phyloP scores from a whole-genome alignment of 352 stramenopile genomes.

The Globisporangium viniferum region DNA sequence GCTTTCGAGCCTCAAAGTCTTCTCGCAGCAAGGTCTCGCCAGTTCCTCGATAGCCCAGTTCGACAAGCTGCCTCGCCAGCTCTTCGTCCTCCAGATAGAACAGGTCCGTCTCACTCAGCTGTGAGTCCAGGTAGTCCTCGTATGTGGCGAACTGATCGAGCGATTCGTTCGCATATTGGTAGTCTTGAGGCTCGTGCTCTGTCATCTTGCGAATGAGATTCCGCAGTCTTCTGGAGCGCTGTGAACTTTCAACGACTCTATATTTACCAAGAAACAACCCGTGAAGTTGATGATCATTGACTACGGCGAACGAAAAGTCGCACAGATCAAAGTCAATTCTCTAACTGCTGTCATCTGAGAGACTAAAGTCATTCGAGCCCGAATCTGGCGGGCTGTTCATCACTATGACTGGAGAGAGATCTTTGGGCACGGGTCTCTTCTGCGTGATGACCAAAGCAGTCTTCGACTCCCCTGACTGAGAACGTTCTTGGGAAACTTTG shows the following conservation, averaged over 20 bases:
- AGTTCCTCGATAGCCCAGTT: slow-evolving; percentile 92
- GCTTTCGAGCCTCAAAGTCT: slow-evolving; percentile 92
- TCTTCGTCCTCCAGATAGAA: slow-evolving; percentile 95
- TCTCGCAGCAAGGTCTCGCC: slow-evolving; percentile 90
- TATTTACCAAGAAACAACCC: slow-evolving; percentile 5
- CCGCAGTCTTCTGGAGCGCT: background rate
- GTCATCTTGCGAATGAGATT: slow-evolving; percentile 23
- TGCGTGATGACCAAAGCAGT: background rate
- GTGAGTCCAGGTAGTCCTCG: slow-evolving; percentile 93
- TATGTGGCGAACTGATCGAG: slow-evolving; percentile 91
- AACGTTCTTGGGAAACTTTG: background rate
- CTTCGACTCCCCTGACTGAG: background rate
- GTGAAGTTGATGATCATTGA: background rate
- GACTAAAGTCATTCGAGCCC: slow-evolving; percentile 12
- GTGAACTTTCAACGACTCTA: background rate
- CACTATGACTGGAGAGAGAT: background rate
- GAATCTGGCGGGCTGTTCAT: slow-evolving; percentile 6
- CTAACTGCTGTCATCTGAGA: slow-evolving; percentile 18
- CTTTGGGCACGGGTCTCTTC: background rate
- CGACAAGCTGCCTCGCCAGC: slow-evolving; percentile 90
- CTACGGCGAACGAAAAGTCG: background rate
- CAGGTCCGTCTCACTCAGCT: slow-evolving; percentile 90
- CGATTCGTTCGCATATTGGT: slow-evolving; percentile 74
- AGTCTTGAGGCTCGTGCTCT: slow-evolving; percentile 56
- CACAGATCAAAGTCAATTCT: background rate